Evolutionary conservation across 148 eudicot species (phyloP), one percentile per base, ranked within the genome.

Genomic region (Bassia scoparia): DNA sequence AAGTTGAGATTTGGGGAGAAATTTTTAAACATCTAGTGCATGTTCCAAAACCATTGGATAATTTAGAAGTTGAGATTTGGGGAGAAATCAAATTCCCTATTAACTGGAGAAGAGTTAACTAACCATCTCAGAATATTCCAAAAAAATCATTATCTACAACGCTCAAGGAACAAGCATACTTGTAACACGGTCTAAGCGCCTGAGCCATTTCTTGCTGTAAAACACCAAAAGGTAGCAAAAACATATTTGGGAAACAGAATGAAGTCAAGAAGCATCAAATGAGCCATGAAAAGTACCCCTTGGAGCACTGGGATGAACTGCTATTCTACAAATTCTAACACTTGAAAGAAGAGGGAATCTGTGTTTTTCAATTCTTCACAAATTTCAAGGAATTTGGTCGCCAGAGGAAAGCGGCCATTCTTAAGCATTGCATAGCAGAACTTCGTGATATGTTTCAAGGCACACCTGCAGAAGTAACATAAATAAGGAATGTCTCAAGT

Each of bases 351-450:
- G 77, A 34, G 91, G 91, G 62, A 88, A 88, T 53, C 84, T 37
- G 84, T 76, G 62, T 88, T 84, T 52, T 56, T 70, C 61, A 85
- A 88, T 70, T 88, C 83, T 67, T 88, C 83, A 38, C 85, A 82
- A 74, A 88, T 88, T 88, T 89, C 91, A 88, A 12, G 91, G 89
- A 72, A 88, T 88, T 77, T 88, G 91, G 74, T 88, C 91, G 61
- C 91, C 91, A 79, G 55, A 12, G 91, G 91, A 81, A 68, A 81
- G 70, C 75, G 84, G 46, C 91, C 21, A 72, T 84, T 69, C 80
- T 61, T 70, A 88, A 82, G 74, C 86, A 82, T 78, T 72, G 82
- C 17, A 78, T 76, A 33, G 89, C 87, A 74, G 89, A 85, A 70
- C 50, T 77, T 56, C 78, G 85, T 67, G 91, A 82, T 67, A 88